Conservation (phyloP, 257 asterid species). For the Solanum piurae region DNA sequence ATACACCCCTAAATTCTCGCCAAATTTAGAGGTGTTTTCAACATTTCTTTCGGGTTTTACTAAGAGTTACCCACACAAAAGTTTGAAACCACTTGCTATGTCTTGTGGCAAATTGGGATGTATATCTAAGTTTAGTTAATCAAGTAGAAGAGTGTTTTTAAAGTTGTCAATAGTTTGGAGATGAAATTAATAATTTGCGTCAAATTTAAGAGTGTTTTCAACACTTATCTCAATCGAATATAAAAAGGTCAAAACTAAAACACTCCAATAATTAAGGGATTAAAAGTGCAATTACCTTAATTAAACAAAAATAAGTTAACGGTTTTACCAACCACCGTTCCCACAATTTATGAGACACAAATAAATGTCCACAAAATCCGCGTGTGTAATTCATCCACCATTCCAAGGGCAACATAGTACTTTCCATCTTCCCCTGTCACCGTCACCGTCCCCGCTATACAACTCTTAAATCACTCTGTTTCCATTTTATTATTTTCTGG, state of each 20-base stretch:
- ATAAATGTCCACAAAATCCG: neutral
- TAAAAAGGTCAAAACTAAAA: neutral
- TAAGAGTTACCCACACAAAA: too few relatives aligned
- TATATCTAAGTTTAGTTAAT: too few relatives aligned
- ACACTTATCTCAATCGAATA: neutral
- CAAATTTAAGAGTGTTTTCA: too few relatives aligned
- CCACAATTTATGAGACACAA: neutral
- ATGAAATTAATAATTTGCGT: too few relatives aligned
- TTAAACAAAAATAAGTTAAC: neutral
- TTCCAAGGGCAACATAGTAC: neutral
- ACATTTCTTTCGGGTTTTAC: fast-evolving
- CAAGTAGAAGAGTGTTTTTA: too few relatives aligned
- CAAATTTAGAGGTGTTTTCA: too few relatives aligned
- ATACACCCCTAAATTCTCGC: too few relatives aligned
- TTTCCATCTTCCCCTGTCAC: neutral
- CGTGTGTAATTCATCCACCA: neutral
- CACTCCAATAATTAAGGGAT: neutral
- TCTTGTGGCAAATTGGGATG: neutral
- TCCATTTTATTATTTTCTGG: neutral
- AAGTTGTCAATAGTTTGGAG: too few relatives aligned
- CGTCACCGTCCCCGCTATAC: neutral
- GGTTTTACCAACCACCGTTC: neutral
- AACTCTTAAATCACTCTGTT: neutral
- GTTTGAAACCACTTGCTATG: too few relatives aligned
- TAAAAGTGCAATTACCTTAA: neutral